phyloP scores from a whole-genome alignment of 2,329 filamentous ascomycete species.

The Leptographium procerum region DNA sequence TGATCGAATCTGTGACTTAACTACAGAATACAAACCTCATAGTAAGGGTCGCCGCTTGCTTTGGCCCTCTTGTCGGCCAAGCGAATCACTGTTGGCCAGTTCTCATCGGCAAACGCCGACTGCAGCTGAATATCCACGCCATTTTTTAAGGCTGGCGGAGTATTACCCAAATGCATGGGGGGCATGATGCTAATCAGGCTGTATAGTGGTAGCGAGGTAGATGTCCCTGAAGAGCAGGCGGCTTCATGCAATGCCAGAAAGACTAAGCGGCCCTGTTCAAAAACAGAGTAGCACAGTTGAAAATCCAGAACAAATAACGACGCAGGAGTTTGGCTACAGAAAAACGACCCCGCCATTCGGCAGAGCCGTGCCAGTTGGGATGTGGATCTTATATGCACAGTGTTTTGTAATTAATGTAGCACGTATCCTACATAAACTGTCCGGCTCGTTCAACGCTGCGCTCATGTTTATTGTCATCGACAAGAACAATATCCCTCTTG shows the following conservation, averaged over 20 bases:
- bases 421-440: no score
- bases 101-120: constrained; percentile 41
- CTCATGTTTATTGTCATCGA: neutral
- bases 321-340: neutral
- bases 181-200: neutral
- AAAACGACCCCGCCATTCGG: neutral
- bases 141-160: constrained; percentile 31
- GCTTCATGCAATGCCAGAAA: neutral
- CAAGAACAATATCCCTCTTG: neutral
- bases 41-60: constrained; percentile 42
- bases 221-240: neutral
- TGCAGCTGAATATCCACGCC: constrained; percentile 44
- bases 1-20: neutral
- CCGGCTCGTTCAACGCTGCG: no score
- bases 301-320: neutral
- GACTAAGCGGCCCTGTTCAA: neutral
- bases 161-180: constrained; percentile 15
- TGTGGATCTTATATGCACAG: neutral
- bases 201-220: neutral
- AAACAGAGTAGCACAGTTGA: neutral
- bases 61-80: constrained; percentile 41
- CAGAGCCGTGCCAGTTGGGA: neutral
- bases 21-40: constrained; percentile 30
- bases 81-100: constrained; percentile 39
- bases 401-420: neutral